Conservation (phyloP, 2,329 filamentous ascomycete species). For the Xylaria sp. region DNA sequence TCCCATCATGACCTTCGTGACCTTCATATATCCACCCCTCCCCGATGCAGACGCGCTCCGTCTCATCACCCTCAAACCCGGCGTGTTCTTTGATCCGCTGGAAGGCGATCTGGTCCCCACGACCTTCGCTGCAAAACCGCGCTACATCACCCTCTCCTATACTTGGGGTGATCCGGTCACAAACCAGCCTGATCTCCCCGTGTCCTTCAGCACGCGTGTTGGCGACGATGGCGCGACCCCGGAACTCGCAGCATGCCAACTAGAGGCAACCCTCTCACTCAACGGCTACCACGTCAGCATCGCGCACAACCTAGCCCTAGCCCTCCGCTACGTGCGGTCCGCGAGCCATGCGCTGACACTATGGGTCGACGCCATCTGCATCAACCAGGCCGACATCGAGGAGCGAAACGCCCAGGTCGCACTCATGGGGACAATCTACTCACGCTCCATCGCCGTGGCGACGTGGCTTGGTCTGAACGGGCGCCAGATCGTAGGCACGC, state of each 20-base stretch:
- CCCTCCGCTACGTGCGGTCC: constrained; percentile 5
- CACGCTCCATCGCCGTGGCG: not conserved
- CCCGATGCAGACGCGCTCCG: constrained; percentile 2
- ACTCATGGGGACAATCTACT: not conserved
- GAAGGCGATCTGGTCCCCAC: not conserved
- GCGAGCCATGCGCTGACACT: not conserved
- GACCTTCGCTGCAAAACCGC: constrained; percentile 2
- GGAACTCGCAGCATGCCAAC: not conserved
- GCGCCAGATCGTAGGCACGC: not conserved
- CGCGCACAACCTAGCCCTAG: constrained; percentile 5
- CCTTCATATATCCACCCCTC: constrained; percentile 1
- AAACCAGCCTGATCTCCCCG: not conserved
- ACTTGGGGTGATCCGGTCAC: constrained; percentile 3
- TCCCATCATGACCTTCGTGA: not conserved
- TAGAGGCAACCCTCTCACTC: not conserved
- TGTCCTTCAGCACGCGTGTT: not conserved
- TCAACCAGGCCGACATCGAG: constrained; percentile 7
- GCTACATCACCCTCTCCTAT: constrained; percentile 4
- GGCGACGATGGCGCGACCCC: not conserved
- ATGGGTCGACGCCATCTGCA: constrained; percentile 12
- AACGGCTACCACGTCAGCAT: not conserved
- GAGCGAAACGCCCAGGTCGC: constrained; percentile 7
- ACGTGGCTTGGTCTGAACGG: not conserved
- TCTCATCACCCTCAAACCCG: constrained; percentile 3
- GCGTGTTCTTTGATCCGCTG: constrained; percentile 4